phyloP scores from a whole-genome alignment of 257 asterid genomes.

The Gardenia jasminoides region DNA sequence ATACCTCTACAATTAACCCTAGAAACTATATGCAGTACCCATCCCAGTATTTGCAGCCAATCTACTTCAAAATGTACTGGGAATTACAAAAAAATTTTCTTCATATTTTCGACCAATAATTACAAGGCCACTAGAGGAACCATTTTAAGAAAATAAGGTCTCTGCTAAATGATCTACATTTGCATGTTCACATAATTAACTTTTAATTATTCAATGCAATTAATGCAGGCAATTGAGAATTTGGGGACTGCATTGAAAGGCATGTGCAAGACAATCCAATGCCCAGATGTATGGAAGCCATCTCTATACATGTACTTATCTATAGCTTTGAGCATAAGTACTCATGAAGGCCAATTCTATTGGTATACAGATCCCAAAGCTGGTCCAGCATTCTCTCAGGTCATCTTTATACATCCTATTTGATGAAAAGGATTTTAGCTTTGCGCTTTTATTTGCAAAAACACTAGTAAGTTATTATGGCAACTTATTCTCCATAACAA shows the following conservation, averaged over 20 bases:
- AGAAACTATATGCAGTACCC: too few relatives aligned
- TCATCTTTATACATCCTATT: neutral
- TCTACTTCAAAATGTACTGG: too few relatives aligned
- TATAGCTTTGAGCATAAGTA: constrained; percentile 57
- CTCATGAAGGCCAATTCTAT: constrained; percentile 70
- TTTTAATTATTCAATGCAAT: constrained; percentile 1
- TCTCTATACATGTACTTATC: constrained; percentile 63
- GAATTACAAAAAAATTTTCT: too few relatives aligned
- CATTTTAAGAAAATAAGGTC: too few relatives aligned
- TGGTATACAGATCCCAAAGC: constrained; percentile 68
- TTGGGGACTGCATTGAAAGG: constrained; percentile 44
- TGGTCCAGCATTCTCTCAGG: constrained; percentile 75
- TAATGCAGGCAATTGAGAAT: constrained; percentile 38
- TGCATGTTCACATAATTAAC: neutral
- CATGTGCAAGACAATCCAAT: constrained; percentile 49
- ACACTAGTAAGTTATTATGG: too few relatives aligned
- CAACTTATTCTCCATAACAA: too few relatives aligned
- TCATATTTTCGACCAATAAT: too few relatives aligned
- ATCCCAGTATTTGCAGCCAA: too few relatives aligned
- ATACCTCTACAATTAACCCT: too few relatives aligned
- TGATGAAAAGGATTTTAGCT: neutral
- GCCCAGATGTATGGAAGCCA: constrained; percentile 64
- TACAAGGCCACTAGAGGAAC: too few relatives aligned
- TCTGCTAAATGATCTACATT: too few relatives aligned
- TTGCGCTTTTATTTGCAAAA: too few relatives aligned